phyloP scores from a whole-genome alignment of 208 protist species.

The Crithidia acanthocephali region DNA sequence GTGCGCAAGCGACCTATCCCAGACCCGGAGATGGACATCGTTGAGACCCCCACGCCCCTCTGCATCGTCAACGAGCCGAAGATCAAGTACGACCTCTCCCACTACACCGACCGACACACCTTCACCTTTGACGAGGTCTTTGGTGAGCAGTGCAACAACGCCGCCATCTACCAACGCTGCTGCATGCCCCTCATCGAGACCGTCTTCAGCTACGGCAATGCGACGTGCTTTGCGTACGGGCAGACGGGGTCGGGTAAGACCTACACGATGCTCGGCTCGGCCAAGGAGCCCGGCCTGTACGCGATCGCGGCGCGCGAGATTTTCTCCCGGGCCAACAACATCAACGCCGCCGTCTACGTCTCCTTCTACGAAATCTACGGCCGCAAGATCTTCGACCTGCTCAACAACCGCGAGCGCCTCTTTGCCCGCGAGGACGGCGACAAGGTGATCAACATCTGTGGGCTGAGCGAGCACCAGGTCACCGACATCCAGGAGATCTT shows the following conservation, averaged over 20 bases:
- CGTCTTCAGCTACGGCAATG: constrained; percentile 96
- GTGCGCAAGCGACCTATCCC: constrained; percentile 90
- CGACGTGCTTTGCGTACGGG: constrained; percentile 98
- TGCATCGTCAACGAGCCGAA: constrained; percentile 93
- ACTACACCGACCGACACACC: constrained; percentile 96
- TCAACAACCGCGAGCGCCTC: constrained; percentile 94
- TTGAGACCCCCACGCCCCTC: constrained; percentile 72
- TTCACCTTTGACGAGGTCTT: constrained; percentile 98
- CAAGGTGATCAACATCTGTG: constrained; percentile 95
- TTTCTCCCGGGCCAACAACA: constrained; percentile 73
- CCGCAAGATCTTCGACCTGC: constrained; percentile 96
- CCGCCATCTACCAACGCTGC: constrained; percentile 93
- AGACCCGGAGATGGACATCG: constrained; percentile 81
- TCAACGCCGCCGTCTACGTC: constrained; percentile 76
- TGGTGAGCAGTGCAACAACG: constrained; percentile 88
- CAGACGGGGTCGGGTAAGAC: constrained; percentile 97
- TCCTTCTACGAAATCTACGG: constrained; percentile 98
- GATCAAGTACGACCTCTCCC: constrained; percentile 96
- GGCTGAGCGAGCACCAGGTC: constrained; percentile 91
- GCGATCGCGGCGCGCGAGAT: constrained; percentile 95
- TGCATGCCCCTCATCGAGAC: constrained; percentile 95
- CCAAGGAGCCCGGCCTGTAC: constrained; percentile 92
- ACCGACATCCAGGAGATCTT: constrained; percentile 88
- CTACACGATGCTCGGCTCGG: constrained; percentile 93
- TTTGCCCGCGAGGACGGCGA: constrained; percentile 94